These are phyloP conservation scores for Phylloporus arenicola DNA, from an alignment of 768 basidiomycete species.

Conservation along the genomic window DNA sequence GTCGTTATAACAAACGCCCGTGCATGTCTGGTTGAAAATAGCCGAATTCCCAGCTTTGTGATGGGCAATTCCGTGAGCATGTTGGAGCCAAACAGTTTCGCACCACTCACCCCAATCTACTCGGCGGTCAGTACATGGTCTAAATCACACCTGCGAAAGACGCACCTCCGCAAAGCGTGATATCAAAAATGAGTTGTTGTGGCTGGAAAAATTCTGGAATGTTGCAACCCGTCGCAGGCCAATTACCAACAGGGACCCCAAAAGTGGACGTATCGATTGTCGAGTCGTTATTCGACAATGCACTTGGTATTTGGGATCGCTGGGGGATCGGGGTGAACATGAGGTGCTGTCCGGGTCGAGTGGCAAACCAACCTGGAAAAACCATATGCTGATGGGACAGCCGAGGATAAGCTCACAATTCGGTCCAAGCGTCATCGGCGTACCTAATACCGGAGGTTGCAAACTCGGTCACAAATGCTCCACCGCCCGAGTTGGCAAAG, in stretches of 20 bases:
- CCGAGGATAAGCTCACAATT: neutral
- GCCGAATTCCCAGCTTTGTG: conserved; percentile 41
- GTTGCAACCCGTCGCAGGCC: conserved; percentile 53
- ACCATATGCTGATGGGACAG: conserved; percentile 23
- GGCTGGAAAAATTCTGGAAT: conserved; percentile 51
- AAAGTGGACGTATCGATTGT: conserved; percentile 50
- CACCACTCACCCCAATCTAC: conserved; percentile 31
- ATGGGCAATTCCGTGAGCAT: conserved; percentile 25
- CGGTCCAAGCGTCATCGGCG: conserved; percentile 18
- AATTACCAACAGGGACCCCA: conserved; percentile 67
- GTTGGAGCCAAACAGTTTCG: neutral
- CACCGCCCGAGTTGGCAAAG: conserved; percentile 64
- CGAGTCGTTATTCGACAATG: conserved; percentile 44
- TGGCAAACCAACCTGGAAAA: conserved; percentile 22
- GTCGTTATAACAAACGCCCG: conserved; percentile 63
- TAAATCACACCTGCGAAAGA: conserved; percentile 16
- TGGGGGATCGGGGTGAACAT: conserved; percentile 6
- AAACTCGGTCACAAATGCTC: conserved; percentile 72
- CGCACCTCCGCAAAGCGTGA: conserved; percentile 62
- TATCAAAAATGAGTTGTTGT: conserved; percentile 68
- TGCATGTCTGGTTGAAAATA: conserved; percentile 57
- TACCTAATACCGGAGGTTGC: conserved; percentile 61
- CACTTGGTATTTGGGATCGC: conserved; percentile 41
- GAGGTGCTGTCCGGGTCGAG: neutral
- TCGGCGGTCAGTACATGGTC: conserved; percentile 9